A percentile compares a stretch with the other conserved stretches of the same genome.
These are phyloP conservation scores for Colletotrichum tropicale DNA, from an alignment of 2,329 filamentous ascomycete genomes.

Conservation along the genomic window DNA sequence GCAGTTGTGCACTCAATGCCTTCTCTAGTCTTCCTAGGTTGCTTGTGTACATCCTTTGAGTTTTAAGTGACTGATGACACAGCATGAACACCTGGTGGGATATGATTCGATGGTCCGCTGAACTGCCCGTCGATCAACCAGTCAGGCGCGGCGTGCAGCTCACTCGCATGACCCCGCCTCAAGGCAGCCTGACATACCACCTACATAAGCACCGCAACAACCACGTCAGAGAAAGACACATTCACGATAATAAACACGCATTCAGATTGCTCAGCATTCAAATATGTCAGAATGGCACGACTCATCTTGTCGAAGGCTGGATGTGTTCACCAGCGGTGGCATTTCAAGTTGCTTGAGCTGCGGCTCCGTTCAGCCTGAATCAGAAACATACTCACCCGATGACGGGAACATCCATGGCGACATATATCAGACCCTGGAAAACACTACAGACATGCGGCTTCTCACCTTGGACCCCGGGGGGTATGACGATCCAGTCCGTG, in stretches of 20 bases:
- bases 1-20: neutral
- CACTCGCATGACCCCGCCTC: neutral
- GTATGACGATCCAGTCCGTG: neutral
- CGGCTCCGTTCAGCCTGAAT: neutral
- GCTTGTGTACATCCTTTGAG: neutral
- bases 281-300: neutral
- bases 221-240: neutral
- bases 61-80: neutral
- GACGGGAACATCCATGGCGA: neutral
- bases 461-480: neutral
- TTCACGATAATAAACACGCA: too few species aligned
- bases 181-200: neutral
- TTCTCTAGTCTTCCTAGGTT: accelerated
- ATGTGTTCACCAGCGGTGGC: neutral
- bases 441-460: neutral
- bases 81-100: neutral
- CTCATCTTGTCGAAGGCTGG: neutral
- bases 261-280: too few species aligned
- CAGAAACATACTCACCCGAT: accelerated
- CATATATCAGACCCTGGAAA: neutral
- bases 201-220: neutral
- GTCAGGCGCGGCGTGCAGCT: neutral
- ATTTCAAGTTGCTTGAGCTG: neutral
- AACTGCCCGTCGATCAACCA: neutral
- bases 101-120: neutral